Evolutionary conservation across 2,329 filamentous ascomycete genomes (phyloP), one percentile per base, ranked within the genome.

Genomic region (Claviceps pusilla): DNA sequence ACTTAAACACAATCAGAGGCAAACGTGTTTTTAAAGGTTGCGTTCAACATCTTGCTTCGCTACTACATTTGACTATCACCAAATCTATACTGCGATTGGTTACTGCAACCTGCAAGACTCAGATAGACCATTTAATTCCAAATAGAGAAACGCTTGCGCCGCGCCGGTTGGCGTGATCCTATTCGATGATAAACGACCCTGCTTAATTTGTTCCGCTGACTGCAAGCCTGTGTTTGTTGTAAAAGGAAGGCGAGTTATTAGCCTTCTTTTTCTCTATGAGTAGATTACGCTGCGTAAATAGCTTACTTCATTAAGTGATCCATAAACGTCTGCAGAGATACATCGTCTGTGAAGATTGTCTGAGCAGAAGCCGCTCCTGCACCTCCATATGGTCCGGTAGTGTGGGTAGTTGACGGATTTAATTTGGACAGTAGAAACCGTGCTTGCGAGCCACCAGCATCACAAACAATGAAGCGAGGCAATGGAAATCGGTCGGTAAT

Each of bases 271-370:
- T 19, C 12, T 29, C 6, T 2, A 46, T 45, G 24, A 14, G 5
- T n/a, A 52, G 43, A 7, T 9, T 11, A 3, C 9, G 10, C 24
- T 12, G 35, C 39, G 3, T 28, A 31, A 1, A 4, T 16, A 35
- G 9, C 84, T 72, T 76, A 90, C 88, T 98, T 98, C 93, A 98
- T 98, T 68, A 98, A 75, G 72, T 97, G 90, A 65, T 98, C 93
- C 93, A 98, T 98, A 68, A 98, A 98, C 1, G 91, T 97, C 71
- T 97, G 91, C 66, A 98, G 74, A 54, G 89, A 96, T 54, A 98
- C 93, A 69, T 98, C 93, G 65, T 98, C 93, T 0, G 93, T 98
- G 73, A 98, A 98, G 63, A 98, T 98, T 5, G 93, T 98, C 71
- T 98, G 93, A 9, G 91, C 90, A 49, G 86, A 90, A 65, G 91